A percentile compares a stretch with the other conserved stretches of the same genome.
phyloP scores from a whole-genome alignment of 2,329 filamentous ascomycete species.

The Talaromyces sp. region DNA sequence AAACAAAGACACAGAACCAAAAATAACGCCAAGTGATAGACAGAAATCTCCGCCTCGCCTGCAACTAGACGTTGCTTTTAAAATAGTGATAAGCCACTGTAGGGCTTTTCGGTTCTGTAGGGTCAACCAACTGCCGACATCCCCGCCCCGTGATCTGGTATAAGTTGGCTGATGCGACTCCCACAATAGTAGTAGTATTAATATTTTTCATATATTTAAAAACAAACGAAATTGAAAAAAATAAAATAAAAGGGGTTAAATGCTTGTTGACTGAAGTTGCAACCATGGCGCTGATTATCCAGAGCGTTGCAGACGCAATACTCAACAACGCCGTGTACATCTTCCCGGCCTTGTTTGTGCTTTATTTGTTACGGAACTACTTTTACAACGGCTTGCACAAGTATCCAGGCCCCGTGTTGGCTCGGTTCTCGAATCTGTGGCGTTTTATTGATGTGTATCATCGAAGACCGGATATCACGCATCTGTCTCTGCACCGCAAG shows the following conservation, averaged over 20 bases:
- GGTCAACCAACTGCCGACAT: neutral
- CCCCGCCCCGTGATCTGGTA: neutral
- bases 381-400: neutral
- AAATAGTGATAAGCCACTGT: neutral
- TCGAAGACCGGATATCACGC: conserved; percentile 1
- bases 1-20: neutral
- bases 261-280: neutral
- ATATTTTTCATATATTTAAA: neutral
- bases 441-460: neutral
- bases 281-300: neutral
- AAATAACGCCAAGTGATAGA: neutral
- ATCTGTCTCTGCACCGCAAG: conserved; percentile 5
- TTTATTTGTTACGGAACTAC: neutral
- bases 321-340: neutral
- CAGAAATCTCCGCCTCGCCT: no score
- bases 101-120: neutral
- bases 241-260: neutral
- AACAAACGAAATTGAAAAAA: neutral
- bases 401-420: neutral
- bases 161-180: neutral
- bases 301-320: neutral
- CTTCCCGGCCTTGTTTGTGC: neutral
- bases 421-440: neutral
- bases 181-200: neutral
- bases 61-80: neutral